Base-by-base conservation (phyloP, 176 grass and related monocot genomes). In the Aegilops longissima region DNA sequence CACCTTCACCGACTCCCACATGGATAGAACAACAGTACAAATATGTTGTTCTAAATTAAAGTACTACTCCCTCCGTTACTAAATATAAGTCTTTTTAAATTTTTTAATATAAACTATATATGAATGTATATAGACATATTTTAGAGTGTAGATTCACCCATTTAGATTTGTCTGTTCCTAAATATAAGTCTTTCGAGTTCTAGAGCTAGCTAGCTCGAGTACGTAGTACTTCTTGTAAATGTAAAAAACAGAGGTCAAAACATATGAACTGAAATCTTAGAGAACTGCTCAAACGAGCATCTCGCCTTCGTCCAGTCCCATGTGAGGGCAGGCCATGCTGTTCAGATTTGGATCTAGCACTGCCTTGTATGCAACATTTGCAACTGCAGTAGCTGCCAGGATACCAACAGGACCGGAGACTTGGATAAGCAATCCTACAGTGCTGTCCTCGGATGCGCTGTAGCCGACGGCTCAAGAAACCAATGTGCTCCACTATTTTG, bases 401-500 rank as follows among this genome's bases (percentile, higher is more conserved):
- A 91, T 91, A 56, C 92, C 92, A 83, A 94, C 78, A 54, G 89
- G 82, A 82, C 91, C 12, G 85, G 17, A 79, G 81, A 94, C 6
- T 54, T 71, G 31, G 47, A 49, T n/a, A 87, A 85, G 78, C 82
- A 90, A 63, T 94, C 89, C 51, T 77, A 38, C 84, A 92, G 36
- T 90, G 89, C 36, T 85, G 83, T 56, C 59, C 89, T 76, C 82
- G 81, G 5, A 17, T 44, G 1, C 40, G n/a, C 69, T 85, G 88
- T 58, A 94, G 84, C 87, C 91, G 89, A 76, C 12, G 31, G 30
- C 89, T 87, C 78, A 94, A 76, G 83, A 92, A 94, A 56, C 90
- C 93, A 83, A 92, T 62, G 62, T 92, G 93, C 71, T 94, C 81
- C 51, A 90, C 84, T 82, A 94, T 76, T 88, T 94, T 92, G 11